Percentiles rank a stretch among this genome's conserved stretches.
Conservation (phyloP, 106 monocot genomes). For the Cymbidium sinense region DNA sequence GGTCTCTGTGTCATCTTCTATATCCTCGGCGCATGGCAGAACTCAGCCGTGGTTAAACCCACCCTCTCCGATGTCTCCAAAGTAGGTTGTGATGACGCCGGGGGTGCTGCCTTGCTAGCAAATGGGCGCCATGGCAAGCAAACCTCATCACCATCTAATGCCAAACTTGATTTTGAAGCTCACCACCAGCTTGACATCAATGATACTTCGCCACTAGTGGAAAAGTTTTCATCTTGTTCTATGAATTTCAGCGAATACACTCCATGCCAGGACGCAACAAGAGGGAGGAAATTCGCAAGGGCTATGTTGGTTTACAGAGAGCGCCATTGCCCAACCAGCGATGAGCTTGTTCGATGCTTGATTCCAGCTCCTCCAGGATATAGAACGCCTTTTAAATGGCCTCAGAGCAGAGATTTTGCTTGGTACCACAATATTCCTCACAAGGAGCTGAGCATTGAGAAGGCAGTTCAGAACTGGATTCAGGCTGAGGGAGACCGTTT, state of each 20-base stretch:
- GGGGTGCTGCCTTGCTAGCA: neutral
- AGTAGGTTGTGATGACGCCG: slow-evolving; percentile 11
- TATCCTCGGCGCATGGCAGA: slow-evolving; percentile 47
- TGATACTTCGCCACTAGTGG: slow-evolving; percentile 1
- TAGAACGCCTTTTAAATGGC: slow-evolving; percentile 52
- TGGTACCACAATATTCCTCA: slow-evolving; percentile 58
- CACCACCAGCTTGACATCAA: slow-evolving; percentile 36
- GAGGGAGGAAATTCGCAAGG: slow-evolving; percentile 36
- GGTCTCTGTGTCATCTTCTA: slow-evolving; percentile 48
- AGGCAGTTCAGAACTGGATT: slow-evolving; percentile 62
- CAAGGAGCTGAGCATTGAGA: slow-evolving; percentile 63
- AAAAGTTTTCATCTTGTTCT: slow-evolving; percentile 29
- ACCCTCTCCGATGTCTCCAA: slow-evolving; percentile 1
- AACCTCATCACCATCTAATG: slow-evolving; percentile 5
- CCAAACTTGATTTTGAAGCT: slow-evolving; percentile 39
- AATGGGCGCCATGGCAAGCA: neutral
- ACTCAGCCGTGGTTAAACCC: slow-evolving; percentile 13
- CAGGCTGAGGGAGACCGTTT: slow-evolving; percentile 49
- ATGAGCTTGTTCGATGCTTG: slow-evolving; percentile 40
- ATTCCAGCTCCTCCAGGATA: slow-evolving; percentile 54
- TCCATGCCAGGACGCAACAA: slow-evolving; percentile 45
- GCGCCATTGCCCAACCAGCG: slow-evolving; percentile 42
- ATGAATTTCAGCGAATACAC: slow-evolving; percentile 59
- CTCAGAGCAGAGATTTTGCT: slow-evolving; percentile 48
- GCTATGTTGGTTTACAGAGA: slow-evolving; percentile 47